A percentile compares a stretch with the other conserved stretches of the same genome.
Evolutionary conservation across 2,329 filamentous ascomycete genomes (phyloP).

Genomic region (Orbilia javanica): DNA sequence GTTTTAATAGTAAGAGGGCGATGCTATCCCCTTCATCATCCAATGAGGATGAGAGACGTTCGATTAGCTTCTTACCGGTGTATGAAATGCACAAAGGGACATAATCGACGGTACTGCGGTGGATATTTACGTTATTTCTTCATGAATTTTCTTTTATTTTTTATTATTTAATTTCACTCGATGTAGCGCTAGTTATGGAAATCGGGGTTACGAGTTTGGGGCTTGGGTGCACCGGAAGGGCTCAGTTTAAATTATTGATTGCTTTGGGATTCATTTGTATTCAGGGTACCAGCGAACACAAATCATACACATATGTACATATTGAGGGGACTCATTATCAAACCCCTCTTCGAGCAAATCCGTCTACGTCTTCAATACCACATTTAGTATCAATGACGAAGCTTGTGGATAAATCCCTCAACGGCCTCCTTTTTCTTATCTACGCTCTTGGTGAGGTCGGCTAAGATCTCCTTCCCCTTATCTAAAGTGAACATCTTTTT

Average conservation of each 20-base stretch:
- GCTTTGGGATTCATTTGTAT: no score
- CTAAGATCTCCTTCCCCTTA: not conserved
- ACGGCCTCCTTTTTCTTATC: not conserved
- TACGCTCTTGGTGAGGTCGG: not conserved
- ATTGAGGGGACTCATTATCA: not conserved
- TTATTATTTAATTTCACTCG: no score
- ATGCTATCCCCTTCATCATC: conserved; percentile 45
- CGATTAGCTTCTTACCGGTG: conserved; percentile 33
- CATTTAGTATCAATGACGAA: not conserved
- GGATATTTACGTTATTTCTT: not conserved
- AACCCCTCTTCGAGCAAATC: not conserved
- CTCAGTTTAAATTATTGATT: no score
- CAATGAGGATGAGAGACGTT: conserved; percentile 30
- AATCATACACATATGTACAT: no score
- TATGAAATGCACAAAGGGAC: conserved; percentile 25
- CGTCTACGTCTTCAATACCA: not conserved
- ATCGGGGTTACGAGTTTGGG: no score
- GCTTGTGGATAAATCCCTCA: not conserved
- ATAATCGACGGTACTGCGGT: not conserved
- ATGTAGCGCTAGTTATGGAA: no score
- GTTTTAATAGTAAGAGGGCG: conserved; percentile 55
- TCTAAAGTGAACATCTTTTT: not conserved
- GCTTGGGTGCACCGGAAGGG: no score
- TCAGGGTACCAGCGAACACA: not conserved
- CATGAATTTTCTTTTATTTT: not conserved